A percentile compares a stretch with the other conserved stretches of the same genome.
Conservation (phyloP, 495 filamentous ascomycete species). For the Parmelia sp. region DNA sequence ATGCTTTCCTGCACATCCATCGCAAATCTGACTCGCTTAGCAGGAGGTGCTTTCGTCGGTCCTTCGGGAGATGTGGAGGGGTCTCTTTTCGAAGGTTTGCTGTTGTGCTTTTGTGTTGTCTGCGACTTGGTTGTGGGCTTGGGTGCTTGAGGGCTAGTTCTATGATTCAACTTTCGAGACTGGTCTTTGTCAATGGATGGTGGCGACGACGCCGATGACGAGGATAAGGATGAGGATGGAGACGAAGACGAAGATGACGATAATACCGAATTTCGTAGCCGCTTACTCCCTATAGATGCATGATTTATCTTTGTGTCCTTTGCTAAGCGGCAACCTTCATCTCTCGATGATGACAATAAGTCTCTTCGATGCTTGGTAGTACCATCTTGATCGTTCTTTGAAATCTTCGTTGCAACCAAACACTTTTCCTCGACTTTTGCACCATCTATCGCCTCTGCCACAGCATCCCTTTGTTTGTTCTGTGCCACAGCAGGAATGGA, state of each 20-base stretch:
- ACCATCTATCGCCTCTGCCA: background rate
- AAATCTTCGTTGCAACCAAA: background rate
- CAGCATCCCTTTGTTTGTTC: background rate
- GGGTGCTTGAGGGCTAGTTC: background rate
- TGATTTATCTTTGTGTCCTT: background rate
- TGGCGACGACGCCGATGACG: background rate
- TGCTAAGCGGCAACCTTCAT: background rate
- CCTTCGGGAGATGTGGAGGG: background rate
- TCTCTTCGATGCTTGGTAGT: background rate
- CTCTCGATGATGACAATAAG: slow-evolving; percentile 4
- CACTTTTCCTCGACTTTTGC: background rate
- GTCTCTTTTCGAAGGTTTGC: background rate
- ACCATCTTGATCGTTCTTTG: background rate
- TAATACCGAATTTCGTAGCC: background rate
- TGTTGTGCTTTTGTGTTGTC: background rate
- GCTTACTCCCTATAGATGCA: background rate
- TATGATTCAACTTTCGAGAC: background rate
- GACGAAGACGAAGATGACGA: background rate
- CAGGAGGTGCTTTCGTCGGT: slow-evolving; percentile 2
- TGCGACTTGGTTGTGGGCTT: background rate
- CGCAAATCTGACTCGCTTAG: slow-evolving; percentile 18
- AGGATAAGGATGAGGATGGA: background rate
- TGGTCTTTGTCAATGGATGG: background rate
- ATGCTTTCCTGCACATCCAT: slow-evolving; percentile 4
- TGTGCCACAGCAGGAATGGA: slow-evolving; percentile 1